Percentiles rank a stretch among this genome's conserved stretches.
These are phyloP conservation scores for Hansenula lynferdii DNA, from an alignment of 1,139 yeast genomes.

Conservation along the genomic window DNA sequence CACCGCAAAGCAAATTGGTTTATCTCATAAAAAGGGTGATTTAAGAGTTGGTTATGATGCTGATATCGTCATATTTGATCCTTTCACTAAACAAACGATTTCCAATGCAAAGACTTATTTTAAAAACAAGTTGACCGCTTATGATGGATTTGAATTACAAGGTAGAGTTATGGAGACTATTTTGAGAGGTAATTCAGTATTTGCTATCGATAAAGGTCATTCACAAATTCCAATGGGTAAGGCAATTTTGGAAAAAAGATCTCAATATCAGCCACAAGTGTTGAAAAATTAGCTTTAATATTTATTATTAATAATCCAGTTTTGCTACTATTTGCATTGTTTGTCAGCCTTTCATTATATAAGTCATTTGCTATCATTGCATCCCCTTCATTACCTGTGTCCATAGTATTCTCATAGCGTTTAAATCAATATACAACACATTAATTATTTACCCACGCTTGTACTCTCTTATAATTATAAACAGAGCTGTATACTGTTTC, in stretches of 20 bases:
- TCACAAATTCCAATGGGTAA: slow-evolving; percentile 51
- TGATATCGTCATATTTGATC: slow-evolving; percentile 79
- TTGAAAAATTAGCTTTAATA: too few species aligned
- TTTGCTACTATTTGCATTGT: too few species aligned
- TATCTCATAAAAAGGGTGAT: slow-evolving; percentile 66
- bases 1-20: slow-evolving; percentile 83
- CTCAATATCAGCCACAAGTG: background rate
- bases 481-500: too few species aligned
- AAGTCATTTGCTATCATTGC: too few species aligned
- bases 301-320: too few species aligned
- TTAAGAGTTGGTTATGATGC: slow-evolving; percentile 78
- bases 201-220: slow-evolving; percentile 52
- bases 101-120: slow-evolving; percentile 58
- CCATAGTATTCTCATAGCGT: too few species aligned
- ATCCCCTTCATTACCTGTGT: too few species aligned
- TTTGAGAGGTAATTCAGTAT: slow-evolving; percentile 69
- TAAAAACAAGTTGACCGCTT: slow-evolving; percentile 86
- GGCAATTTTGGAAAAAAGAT: slow-evolving; percentile 48
- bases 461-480: too few species aligned
- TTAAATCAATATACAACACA: too few species aligned
- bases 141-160: slow-evolving; percentile 59
- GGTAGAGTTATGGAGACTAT: slow-evolving; percentile 80
- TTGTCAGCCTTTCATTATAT: too few species aligned
- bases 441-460: too few species aligned
- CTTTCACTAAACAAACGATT: slow-evolving; percentile 48